A percentile compares a stretch with the other conserved stretches of the same genome.
phyloP scores from a whole-genome alignment of 805 yeast species.

The Candida ovalis region DNA sequence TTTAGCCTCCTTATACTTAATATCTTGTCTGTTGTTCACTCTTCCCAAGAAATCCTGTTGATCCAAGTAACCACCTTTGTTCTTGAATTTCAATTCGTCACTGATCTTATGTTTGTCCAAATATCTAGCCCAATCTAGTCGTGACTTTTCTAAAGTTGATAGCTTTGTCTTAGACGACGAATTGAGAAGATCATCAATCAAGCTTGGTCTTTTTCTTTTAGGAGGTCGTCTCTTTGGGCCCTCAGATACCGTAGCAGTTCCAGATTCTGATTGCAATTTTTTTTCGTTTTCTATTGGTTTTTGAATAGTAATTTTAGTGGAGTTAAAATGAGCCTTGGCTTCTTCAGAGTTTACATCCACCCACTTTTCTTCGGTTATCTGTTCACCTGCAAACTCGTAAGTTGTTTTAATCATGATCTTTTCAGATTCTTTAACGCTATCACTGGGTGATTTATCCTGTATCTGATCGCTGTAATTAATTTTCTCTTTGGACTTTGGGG shows the following conservation, averaged over 20 bases:
- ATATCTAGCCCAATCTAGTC: conserved; percentile 92
- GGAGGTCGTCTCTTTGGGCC: conserved; percentile 23
- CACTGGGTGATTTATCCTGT: background rate
- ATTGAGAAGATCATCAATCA: conserved; percentile 71
- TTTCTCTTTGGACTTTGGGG: conserved; percentile 5
- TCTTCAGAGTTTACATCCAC: conserved; percentile 81
- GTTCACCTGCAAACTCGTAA: conserved; percentile 87
- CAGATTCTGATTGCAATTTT: background rate
- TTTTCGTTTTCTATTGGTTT: background rate
- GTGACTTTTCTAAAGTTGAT: conserved; percentile 87
- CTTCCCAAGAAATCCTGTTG: conserved; percentile 85
- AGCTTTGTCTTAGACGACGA: conserved; percentile 71
- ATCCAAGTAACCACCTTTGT: conserved; percentile 87
- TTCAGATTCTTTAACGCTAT: conserved; percentile 25
- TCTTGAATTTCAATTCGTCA: conserved; percentile 76
- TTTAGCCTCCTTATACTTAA: conserved; percentile 41
- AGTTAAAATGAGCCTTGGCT: conserved; percentile 74
- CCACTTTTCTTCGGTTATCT: conserved; percentile 69
- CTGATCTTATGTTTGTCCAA: conserved; percentile 82
- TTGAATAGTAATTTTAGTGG: conserved; percentile 32
- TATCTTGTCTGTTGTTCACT: conserved; percentile 59
- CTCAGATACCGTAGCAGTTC: background rate
- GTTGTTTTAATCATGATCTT: conserved; percentile 69
- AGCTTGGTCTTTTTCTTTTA: conserved; percentile 68
- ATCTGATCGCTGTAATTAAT: background rate